Evolutionary conservation across 352 stramenopile species (phyloP).

Genomic region (Pythium plurisporium): DNA sequence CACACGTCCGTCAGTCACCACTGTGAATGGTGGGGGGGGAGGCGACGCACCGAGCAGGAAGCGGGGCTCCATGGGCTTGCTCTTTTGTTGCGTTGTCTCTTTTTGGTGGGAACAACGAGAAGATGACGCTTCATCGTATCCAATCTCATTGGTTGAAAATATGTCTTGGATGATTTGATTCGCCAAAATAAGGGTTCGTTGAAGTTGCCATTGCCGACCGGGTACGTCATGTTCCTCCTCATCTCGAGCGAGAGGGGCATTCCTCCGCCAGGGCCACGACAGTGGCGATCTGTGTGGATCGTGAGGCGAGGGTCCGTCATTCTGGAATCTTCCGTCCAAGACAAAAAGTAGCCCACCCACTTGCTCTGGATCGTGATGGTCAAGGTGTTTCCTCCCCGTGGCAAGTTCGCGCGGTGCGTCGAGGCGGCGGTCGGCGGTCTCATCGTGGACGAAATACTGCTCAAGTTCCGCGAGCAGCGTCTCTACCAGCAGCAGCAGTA

Average conservation of each 20-base stretch:
- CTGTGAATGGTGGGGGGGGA: not conserved
- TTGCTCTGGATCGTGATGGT: constrained; percentile 6
- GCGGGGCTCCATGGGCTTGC: constrained; percentile 12
- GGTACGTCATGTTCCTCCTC: no score
- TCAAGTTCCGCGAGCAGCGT: not conserved
- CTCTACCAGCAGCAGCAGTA: not conserved
- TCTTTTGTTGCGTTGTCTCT: not conserved
- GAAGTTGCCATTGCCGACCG: no score
- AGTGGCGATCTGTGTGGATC: no score
- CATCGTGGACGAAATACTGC: not conserved
- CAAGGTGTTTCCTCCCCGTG: constrained; percentile 12
- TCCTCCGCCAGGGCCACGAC: no score
- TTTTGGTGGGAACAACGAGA: not conserved
- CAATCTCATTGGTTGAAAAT: constrained; percentile 10
- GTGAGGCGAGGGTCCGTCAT: not conserved
- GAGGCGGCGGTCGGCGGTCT: constrained; percentile 1
- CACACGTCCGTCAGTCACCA: not conserved
- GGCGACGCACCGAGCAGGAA: constrained; percentile 14
- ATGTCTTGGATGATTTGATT: not conserved
- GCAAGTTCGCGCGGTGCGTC: constrained; percentile 1
- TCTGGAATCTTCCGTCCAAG: not conserved
- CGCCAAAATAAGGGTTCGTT: not conserved
- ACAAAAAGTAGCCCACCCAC: not conserved
- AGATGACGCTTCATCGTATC: not conserved
- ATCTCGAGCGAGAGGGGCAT: no score